These are phyloP conservation scores for Ceratobasidium sp. DNA, from an alignment of 1,284 basidiomycete species.

Conservation along the genomic window DNA sequence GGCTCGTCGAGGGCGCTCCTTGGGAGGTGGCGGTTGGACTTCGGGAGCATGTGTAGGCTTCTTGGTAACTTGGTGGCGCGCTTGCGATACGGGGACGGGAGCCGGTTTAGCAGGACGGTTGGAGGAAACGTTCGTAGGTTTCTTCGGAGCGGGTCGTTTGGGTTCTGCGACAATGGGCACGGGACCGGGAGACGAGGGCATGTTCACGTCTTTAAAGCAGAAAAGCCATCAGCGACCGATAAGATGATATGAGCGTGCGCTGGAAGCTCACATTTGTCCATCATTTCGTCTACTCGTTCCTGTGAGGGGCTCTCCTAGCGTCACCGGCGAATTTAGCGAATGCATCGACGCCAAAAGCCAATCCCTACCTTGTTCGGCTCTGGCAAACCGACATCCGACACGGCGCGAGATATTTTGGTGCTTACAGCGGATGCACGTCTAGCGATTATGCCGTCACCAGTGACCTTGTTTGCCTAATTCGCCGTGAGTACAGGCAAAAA, in stretches of 20 bases:
- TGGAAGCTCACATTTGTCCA: slow-evolving; percentile 24
- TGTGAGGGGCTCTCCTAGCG: background rate
- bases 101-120: background rate
- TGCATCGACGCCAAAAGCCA: background rate
- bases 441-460: background rate
- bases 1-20: slow-evolving; percentile 8
- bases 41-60: background rate
- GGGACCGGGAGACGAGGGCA: slow-evolving; percentile 9
- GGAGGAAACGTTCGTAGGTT: background rate
- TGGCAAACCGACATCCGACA: slow-evolving; percentile 15
- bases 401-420: slow-evolving; percentile 27
- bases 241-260: too few relatives aligned
- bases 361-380: slow-evolving; percentile 2
- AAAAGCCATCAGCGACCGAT: background rate
- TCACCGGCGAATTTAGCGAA: too few relatives aligned
- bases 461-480: slow-evolving; percentile 7
- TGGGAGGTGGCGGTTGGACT: background rate
- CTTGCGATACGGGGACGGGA: background rate
- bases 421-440: slow-evolving; percentile 1
- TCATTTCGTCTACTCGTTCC: slow-evolving; percentile 26
- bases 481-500: background rate
- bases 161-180: background rate
- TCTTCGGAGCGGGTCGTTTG: background rate
- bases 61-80: background rate
- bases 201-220: slow-evolving; percentile 28